Base-by-base conservation (phyloP, 2,329 filamentous ascomycete species). In the Pseudopyricularia cyperi region DNA sequence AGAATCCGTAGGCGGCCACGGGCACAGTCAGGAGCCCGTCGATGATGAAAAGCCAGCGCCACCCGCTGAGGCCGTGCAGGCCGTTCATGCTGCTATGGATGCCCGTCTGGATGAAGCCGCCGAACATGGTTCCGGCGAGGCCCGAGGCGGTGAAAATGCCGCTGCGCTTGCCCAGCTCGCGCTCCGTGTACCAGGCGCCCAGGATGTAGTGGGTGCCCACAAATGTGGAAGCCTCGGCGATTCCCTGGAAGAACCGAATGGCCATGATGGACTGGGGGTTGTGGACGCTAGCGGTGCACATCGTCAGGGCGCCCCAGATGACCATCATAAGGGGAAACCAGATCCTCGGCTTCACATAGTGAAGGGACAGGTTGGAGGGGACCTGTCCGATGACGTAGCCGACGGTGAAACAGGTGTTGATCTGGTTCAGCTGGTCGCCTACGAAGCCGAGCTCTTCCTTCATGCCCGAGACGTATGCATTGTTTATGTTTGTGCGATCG, bases 281-380 rank as follows among this genome's bases (percentile, higher is more conserved):
- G 7, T 75, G 70, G 0, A 67, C 71, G 3, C 72, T 69, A 1
- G 76, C 78, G 1, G 77, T 81, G 34, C 72, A 66, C 76, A 84
- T 82, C 2, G 82, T 85, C 26, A 86, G 64, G 0, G 71, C 68
- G 2, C 76, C 80, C 83, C 82, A 86, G 53, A 78, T 59, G 19
- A 82, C 53, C 74, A 83, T 82, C 72, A 81, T 82, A 28, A 68
- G 58, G 0, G 80, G 81, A 58, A 82, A 82, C 68, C 78, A 85
- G 55, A 77, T 69, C n/a, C 80, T 71, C 2, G 81, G 82, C 49
- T 73, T 73, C 54, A 85, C 61, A 57, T 82, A 80, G 61, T 83
- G 77, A 3, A 86, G 69, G 3, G 78, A 78, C 8, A 83, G 62
- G 58, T 82, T 82, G 51, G 73, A 76, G 0, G 79, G 79, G 15